Evolutionary conservation across 352 stramenopile genomes (phyloP), one percentile per base, ranked within the genome.

Genomic region (Phytophthora pini): DNA sequence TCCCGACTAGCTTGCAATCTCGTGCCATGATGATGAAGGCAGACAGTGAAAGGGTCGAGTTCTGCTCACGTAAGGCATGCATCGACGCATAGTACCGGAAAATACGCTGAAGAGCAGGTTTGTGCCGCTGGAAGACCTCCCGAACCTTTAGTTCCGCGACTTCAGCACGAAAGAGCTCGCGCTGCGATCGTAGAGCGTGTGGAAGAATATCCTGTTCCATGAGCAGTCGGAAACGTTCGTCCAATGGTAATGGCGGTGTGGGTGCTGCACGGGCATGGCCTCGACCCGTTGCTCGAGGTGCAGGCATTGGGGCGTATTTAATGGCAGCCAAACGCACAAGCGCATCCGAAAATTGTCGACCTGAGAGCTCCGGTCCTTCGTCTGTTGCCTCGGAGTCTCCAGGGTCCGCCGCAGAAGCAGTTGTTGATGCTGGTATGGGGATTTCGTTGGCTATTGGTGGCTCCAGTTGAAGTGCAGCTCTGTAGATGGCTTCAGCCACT

Each of bases 51-150:
- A 94, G 77, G n/a, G 86, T 92, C 38, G 84, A 92, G 56, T 90
- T 83, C 52, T 88, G 76, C 69, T 92, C 82, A 27, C 82, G 86
- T 31, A 90, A 65, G 13, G 77, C 73, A 49, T 93, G 77, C 84
- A 94, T 92, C 15, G 80, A 89, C 27, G 84, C 74, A 60, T 93
- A 94, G 62, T 94, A 94, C 7, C 82, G 80, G 48, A 94, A 94
- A 27, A 92, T 67, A n/a, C 76, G 70, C 57, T 93, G 87, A 17
- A 94, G 78, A 15, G 68, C 55, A 13, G 60, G 65, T 51, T 94
- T 94, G 74, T 92, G 77, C 29, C 82, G 77, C 40, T 91, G 79
- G 59, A 90, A 93, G 4, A 94, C 81, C 6, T 82, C 82, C 2
- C 79, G 82, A 24, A 94, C 75, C 41, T 92, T 90, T 12, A 79